Conservation (phyloP, 2,329 filamentous ascomycete genomes). For the Calonectria montana region DNA sequence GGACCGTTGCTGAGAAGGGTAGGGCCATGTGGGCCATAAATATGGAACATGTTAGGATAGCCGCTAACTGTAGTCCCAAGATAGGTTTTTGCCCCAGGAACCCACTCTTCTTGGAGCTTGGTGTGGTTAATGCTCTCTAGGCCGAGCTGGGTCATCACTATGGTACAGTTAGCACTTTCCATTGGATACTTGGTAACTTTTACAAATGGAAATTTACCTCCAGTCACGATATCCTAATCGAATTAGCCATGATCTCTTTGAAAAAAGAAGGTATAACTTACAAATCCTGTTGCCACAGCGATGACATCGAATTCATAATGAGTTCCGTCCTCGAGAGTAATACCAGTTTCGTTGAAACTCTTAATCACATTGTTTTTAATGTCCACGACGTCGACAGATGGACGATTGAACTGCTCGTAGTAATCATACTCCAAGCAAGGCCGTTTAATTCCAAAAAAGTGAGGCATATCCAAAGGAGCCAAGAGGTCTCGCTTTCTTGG, state of each 20-base stretch:
- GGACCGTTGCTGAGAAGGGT: slow-evolving; percentile 68
- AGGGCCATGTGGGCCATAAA: slow-evolving; percentile 68
- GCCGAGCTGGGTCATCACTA: slow-evolving; percentile 58
- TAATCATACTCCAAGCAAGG: slow-evolving; percentile 56
- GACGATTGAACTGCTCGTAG: slow-evolving; percentile 60
- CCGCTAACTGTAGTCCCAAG: slow-evolving; percentile 56
- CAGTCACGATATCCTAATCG: slow-evolving; percentile 47
- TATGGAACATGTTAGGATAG: slow-evolving; percentile 63
- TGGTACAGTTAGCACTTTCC: not conserved
- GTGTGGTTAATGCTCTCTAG: slow-evolving; percentile 53
- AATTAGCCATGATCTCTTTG: slow-evolving; percentile 14
- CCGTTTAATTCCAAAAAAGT: slow-evolving; percentile 66
- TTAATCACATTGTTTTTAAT: slow-evolving; percentile 54
- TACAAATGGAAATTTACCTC: slow-evolving; percentile 40
- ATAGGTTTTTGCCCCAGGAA: slow-evolving; percentile 54
- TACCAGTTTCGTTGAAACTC: slow-evolving; percentile 54
- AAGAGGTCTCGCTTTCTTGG: slow-evolving; percentile 61
- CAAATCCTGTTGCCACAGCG: slow-evolving; percentile 59
- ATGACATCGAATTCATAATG: slow-evolving; percentile 57
- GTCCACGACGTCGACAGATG: slow-evolving; percentile 56
- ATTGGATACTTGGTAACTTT: too few relatives aligned
- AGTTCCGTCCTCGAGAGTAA: slow-evolving; percentile 53
- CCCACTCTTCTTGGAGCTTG: slow-evolving; percentile 57
- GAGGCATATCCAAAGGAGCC: slow-evolving; percentile 62
- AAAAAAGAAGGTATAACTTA: slow-evolving; percentile 38